These are phyloP conservation scores for Trichoderma reesei DNA, from an alignment of 495 filamentous ascomycete species.

Conservation along the genomic window DNA sequence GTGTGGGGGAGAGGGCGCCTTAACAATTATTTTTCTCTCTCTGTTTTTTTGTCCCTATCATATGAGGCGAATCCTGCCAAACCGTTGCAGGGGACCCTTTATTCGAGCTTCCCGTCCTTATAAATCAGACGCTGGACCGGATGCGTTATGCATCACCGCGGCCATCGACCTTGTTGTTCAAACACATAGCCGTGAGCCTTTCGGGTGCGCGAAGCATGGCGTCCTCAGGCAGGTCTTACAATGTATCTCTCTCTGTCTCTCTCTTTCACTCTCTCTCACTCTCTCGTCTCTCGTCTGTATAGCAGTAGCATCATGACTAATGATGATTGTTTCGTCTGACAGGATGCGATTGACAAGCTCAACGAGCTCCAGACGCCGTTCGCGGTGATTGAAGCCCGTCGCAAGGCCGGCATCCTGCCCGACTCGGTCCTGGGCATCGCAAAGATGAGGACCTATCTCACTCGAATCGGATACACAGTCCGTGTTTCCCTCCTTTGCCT, in stretches of 20 bases:
- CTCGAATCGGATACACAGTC: slow-evolving; percentile 59
- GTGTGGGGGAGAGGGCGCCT: not conserved
- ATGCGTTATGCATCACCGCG: slow-evolving; percentile 9
- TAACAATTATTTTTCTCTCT: too few species aligned
- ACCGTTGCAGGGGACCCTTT: not conserved
- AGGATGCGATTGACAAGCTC: slow-evolving; percentile 78
- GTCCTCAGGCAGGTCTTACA: slow-evolving; percentile 17
- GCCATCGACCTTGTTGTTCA: not conserved
- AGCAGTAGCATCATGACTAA: not conserved
- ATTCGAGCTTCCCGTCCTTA: too few species aligned
- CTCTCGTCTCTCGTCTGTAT: not conserved
- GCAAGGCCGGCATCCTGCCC: slow-evolving; percentile 54
- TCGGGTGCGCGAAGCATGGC: slow-evolving; percentile 12
- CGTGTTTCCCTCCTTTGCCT: slow-evolving; percentile 36
- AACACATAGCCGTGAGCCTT: not conserved
- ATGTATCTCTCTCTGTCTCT: slow-evolving; percentile 10
- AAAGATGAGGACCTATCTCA: slow-evolving; percentile 69
- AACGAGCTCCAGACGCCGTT: slow-evolving; percentile 88
- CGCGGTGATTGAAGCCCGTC: slow-evolving; percentile 62
- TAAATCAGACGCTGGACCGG: not conserved
- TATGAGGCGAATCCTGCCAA: not conserved
- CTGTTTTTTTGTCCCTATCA: not conserved
- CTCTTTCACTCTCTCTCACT: not conserved
- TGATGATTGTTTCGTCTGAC: not conserved
- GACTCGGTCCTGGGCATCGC: slow-evolving; percentile 54